Base-by-base conservation (phyloP, 768 basidiomycete genomes). In the Termitomyces sp. region DNA sequence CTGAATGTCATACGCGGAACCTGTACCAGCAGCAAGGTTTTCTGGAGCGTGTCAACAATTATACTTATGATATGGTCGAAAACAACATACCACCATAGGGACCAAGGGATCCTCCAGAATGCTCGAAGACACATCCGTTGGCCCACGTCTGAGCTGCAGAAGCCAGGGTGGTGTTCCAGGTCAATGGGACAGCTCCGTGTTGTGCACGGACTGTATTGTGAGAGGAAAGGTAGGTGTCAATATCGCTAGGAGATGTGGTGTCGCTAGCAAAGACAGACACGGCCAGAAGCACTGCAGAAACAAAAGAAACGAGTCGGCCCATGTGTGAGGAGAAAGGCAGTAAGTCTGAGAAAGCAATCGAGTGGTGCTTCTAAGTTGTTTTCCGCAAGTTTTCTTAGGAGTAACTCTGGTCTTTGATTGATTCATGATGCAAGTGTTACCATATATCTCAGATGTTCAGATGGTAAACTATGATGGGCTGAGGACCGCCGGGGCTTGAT, bases 11-110 rank as follows among this genome's bases (percentile, higher is more conserved):
- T 79, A 87, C 29, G 61, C 63, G 29, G 65, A 61, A 22, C 84
- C 86, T 20, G 85, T 85, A 9, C 87, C 88, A 55, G 87, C 88
- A 53, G 88, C 85, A 59, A 90, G 70, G 64, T 92, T 90, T 71
- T 90, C 88, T 86, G 20, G 26, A 29, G n/a, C 29, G 13, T 16
- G n/a, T 36, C 29, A 58, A 48, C 24, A 50, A 22, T 47, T 26
- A 57, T n/a, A 18, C 27, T 10, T 16, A 20, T 29, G 18, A 16
- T 18, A 32, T 27, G n/a, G 36, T 9, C 6, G 48, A n/a, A 6
- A 46, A 37, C 61, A 43, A 71, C 72, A 18, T 57, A 86, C 84
- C 86, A 68, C 88, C 89, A 61, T 76, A 82, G 4, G 77, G 74
- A 7, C 88, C 88, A 32, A 89, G 77, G 22, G 73, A 68, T 29